A percentile compares a stretch with the other conserved stretches of the same genome.
These are phyloP conservation scores for Eragrostis curvula DNA, from an alignment of 176 grass and related monocot genomes.

Conservation along the genomic window DNA sequence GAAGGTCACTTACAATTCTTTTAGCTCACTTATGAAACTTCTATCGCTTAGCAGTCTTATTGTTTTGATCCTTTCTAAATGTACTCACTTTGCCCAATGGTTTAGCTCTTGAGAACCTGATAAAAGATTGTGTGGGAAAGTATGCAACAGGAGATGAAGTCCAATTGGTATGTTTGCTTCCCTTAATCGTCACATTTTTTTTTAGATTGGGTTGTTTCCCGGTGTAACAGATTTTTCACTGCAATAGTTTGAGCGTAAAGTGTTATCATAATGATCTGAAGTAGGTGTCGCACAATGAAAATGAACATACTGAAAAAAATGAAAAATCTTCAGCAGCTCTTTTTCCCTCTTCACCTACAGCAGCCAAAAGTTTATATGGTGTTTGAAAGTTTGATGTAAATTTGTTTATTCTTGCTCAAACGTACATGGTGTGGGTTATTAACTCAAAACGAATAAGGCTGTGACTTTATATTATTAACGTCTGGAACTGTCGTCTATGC, in stretches of 20 bases:
- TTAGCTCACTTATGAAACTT: not conserved
- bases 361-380: not conserved
- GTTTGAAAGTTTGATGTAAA: not conserved
- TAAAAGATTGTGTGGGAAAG: constrained; percentile 68
- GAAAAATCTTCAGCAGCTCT: not conserved
- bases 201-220: not conserved
- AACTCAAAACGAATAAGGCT: not conserved
- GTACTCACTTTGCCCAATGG: constrained; percentile 11
- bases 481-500: not conserved
- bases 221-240: not conserved
- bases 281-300: not conserved
- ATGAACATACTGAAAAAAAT: not conserved
- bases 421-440: not conserved
- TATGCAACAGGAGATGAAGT: constrained; percentile 82
- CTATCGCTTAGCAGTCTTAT: not conserved
- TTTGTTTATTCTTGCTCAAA: not conserved
- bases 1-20: constrained; percentile 5
- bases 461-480: not conserved
- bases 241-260: not conserved
- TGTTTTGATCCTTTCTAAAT: constrained; percentile 7
- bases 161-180: constrained; percentile 57
- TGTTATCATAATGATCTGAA: not conserved
- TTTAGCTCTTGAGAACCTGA: constrained; percentile 75
- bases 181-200: not conserved
- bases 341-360: not conserved